Conservation (phyloP, 148 eudicot species). For the Gaultheria prostrata region DNA sequence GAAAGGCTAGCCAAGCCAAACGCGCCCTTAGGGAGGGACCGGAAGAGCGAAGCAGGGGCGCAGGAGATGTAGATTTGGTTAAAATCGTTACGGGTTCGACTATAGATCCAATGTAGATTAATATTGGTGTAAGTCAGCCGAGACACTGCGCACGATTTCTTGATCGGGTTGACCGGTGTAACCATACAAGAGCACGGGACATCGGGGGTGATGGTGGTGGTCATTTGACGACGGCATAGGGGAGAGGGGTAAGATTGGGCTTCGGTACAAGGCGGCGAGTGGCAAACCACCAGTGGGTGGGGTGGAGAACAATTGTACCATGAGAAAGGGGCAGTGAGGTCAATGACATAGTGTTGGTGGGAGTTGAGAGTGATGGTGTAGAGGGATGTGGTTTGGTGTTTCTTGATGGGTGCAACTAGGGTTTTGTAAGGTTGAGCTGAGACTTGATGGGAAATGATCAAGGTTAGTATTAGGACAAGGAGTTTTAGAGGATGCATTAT, state of each 20-base stretch:
- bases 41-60: neutral
- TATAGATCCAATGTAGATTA: neutral
- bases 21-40: neutral
- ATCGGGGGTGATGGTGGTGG: neutral
- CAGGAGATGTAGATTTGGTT: neutral
- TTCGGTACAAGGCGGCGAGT: neutral
- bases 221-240: neutral
- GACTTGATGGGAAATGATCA: constrained; percentile 4
- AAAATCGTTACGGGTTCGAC: neutral
- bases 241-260: constrained; percentile 1
- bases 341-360: constrained; percentile 28
- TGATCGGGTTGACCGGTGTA: neutral
- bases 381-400: constrained; percentile 24
- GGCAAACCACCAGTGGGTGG: neutral
- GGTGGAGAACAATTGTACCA: constrained; percentile 29
- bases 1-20: constrained; percentile 6
- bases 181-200: neutral
- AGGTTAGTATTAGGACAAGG: neutral
- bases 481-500: neutral
- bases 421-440: constrained; percentile 22
- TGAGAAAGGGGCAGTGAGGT: constrained; percentile 29
- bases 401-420: constrained; percentile 27
- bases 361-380: constrained; percentile 28
- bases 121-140: neutral
- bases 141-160: neutral